Base-by-base conservation (phyloP, 2,329 filamentous ascomycete genomes). In the Trichophyton benhamiae region DNA sequence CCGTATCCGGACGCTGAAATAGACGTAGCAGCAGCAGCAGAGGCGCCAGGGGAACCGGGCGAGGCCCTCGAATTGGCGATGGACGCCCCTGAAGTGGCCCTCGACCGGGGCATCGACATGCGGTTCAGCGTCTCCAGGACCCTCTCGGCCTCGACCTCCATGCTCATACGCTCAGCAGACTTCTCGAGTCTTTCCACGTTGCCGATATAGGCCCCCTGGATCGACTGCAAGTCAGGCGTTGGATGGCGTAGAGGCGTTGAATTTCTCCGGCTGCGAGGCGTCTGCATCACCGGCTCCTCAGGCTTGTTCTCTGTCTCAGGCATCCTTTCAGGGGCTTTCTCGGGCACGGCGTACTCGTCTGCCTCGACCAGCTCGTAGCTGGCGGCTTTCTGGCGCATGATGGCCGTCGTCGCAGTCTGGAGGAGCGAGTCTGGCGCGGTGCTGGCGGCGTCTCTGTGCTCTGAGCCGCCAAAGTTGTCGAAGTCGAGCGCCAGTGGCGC, bases 151-250 rank as follows among this genome's bases (percentile, higher is more conserved):
- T 53, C 58, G 72, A 42, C 72, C 74, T 72, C 75, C 66, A 74
- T 72, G 67, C 77, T 80, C 62, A 80, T 68, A 38, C 75, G 74
- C 67, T 79, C 78, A 15, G 78, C 78, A 64, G 74, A 78, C 64
- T 74, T 71, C 65, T 80, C 78, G 65, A 80, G 66, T 49, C 78
- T 71, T 66, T 78, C 77, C 61, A 80, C 75, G 72, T 80, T 79
- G 63, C 75, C 75, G 33, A 75, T 67, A 63, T 80, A 79, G 27
- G 78, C 78, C 48, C 78, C 78, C 70, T 80, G 78, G 61, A 79
- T 64, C 38, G 78, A 76, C 63, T 80, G 78, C 15, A 80, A 71
- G 65, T 78, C 78, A 3, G 78, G 78, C 13, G 72, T 79, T 15
- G 78, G 78, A 67, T 79, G 77, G 61, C 73, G 76, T 61, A 79